Evolutionary conservation across 2,329 filamentous ascomycete species (phyloP), one percentile per base, ranked within the genome.

Genomic region (Acrodontium crateriforme): DNA sequence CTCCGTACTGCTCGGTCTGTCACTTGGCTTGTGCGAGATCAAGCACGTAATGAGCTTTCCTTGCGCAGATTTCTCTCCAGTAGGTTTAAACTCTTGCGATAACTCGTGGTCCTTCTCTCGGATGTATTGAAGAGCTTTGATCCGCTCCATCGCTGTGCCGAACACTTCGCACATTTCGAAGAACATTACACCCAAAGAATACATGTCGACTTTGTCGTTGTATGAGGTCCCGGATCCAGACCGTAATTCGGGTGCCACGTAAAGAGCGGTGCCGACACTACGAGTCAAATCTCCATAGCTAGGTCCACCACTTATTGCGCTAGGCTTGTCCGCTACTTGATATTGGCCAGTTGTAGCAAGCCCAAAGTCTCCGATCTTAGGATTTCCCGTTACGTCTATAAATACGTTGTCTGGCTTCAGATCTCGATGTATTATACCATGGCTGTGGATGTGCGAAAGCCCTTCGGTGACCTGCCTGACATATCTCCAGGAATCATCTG

Each of bases 341-440:
- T 79, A 75, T 44, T 91, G 82, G 1, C 82, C 83, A 38, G 78
- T 89, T 1, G 85, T 95, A 11, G 89, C 89, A 18, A 98, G 64
- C 4, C 89, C 89, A 53, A 98, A 95, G 47, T 98, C 89, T 23
- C 89, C 89, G 42, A 98, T 94, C 41, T 91, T 89, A 19, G 92
- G 84, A 42, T 91, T 89, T 38, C 84, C 82, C 3, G 77, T 69
- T 6, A 78, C 73, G 45, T 95, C 87, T 39, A 98, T 91, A 56
- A 98, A 98, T 16, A 98, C 77, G 40, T 98, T 98, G 49, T 95
- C 89, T 0, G 89, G 89, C 50, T 98, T 98, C 16, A 98, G 64
- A 52, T 98, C 89, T 6, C 89, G 78, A 52, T 98, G 89, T 9
- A 95, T 89, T 39, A 98, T 92, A 27, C 81, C 84, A 33, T 87